Evolutionary conservation across 2,329 filamentous ascomycete genomes (phyloP), one percentile per base, ranked within the genome.

Genomic region (Graphilbum sp.): DNA sequence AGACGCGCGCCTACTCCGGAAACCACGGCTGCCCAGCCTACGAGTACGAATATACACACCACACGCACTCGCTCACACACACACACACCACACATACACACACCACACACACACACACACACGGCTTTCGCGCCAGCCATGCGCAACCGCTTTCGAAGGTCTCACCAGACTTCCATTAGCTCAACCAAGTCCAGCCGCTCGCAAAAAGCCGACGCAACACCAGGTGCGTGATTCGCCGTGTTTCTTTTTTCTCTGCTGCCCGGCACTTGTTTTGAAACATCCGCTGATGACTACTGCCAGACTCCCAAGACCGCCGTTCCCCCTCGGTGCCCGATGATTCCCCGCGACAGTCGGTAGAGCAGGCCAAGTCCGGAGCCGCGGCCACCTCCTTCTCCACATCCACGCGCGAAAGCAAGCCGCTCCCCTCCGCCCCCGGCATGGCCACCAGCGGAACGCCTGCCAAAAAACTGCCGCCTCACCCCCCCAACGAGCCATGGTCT

Each of bases 301-400:
- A 20, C 19, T 32, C 31, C 27, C 27, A 6, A 6, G 6, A n/a
- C 9, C 27, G 27, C 27, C 27, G 10, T 12, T 30, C 15, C 27
- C 27, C 15, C 27, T 30, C 43, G 9, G 34, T 41, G n/a, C 40
- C 44, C 41, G 45, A 52, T 52, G 45, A 49, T 34, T 45, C 49
- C 39, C 41, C 44, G 32, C 44, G 46, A 38, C 39, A 45, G 13
- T 57, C 56, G 34, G 50, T 64, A 45, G 49, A 55, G 32, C 53
- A 55, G 38, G 58, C 57, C 48, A n/a, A n/a, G n/a, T 58, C 60
- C 23, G 51, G 54, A 41, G 57, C 56, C 52, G 48, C 53, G 35
- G 49, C 58, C 47, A 61, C 60, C 52, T 41, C 51, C 15, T 45
- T 43, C 46, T 42, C 42, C 38, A 43, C 13, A 19, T 25, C 21